Evolutionary conservation across 1,284 basidiomycete species (phyloP).

Genomic region (Cryptococcus neoformans): DNA sequence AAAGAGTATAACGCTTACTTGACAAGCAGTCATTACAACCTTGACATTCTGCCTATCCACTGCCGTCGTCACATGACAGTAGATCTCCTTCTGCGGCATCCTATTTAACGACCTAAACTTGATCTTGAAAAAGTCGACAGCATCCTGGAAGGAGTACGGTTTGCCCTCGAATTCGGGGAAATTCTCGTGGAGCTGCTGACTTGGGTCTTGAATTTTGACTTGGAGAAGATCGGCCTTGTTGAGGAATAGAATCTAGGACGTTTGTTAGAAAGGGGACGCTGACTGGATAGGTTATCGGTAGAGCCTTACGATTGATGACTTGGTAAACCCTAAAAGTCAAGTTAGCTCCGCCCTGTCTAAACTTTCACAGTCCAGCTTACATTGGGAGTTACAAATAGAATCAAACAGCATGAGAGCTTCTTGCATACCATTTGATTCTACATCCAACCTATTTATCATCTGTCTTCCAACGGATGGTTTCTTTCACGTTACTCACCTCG

Average conservation of each 20-base stretch:
- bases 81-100: constrained; percentile 85
- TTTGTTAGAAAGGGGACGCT: not conserved
- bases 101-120: constrained; percentile 79
- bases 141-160: constrained; percentile 38
- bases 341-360: constrained; percentile 39
- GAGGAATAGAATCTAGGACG: constrained; percentile 71
- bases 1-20: not conserved
- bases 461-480: not conserved
- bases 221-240: constrained; percentile 89
- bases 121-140: constrained; percentile 69
- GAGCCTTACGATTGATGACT: constrained; percentile 75
- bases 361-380: constrained; percentile 8
- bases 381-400: constrained; percentile 79
- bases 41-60: constrained; percentile 25
- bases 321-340: constrained; percentile 63
- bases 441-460: not conserved
- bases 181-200: constrained; percentile 77
- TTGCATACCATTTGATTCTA: constrained; percentile 98
- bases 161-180: constrained; percentile 68
- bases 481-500: constrained; percentile 62
- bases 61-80: constrained; percentile 49
- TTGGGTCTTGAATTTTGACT: constrained; percentile 63
- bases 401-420: constrained; percentile 95
- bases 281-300: not conserved
- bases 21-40: constrained; percentile 25